Percentiles rank a stretch among this genome's conserved stretches.
phyloP scores from a whole-genome alignment of 108 stramenopile species.

The Skeletonema marinoi region DNA sequence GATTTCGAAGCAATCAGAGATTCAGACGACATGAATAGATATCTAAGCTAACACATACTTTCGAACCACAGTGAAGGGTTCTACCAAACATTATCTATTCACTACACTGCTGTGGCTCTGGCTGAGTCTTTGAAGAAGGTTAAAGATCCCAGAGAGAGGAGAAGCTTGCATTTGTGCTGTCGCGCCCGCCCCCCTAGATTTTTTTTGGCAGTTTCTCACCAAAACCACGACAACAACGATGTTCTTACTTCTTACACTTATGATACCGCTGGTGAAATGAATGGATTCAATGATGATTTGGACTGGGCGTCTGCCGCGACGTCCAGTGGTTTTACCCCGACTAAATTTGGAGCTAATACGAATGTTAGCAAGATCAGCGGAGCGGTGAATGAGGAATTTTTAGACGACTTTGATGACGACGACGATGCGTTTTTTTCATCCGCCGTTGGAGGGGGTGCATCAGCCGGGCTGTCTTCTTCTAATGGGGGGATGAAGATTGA shows the following conservation, averaged over 20 bases:
- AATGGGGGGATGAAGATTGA: neutral
- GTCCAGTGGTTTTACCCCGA: neutral
- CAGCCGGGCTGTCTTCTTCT: neutral
- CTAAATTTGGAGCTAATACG: neutral
- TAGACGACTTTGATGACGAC: constrained; percentile 46
- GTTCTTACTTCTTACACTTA: too few relatives aligned
- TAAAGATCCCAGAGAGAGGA: too few relatives aligned
- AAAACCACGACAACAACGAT: too few relatives aligned
- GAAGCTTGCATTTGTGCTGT: too few relatives aligned
- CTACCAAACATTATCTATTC: too few relatives aligned
- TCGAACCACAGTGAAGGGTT: too few relatives aligned
- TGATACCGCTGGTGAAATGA: neutral
- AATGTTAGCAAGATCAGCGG: neutral
- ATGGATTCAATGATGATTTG: neutral
- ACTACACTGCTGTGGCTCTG: too few relatives aligned
- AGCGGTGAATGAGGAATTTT: constrained; percentile 8
- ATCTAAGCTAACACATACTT: neutral
- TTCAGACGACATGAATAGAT: constrained; percentile 2
- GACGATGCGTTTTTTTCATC: constrained; percentile 48
- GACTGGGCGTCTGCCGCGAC: neutral
- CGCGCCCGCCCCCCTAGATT: too few relatives aligned
- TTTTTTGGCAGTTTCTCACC: too few relatives aligned
- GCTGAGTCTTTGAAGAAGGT: too few relatives aligned
- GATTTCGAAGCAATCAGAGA: neutral
- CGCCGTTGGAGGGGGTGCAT: neutral